Evolutionary conservation across 495 filamentous ascomycete genomes (phyloP), one percentile per base, ranked within the genome.

Genomic region (Hyaloscypha variabilis): DNA sequence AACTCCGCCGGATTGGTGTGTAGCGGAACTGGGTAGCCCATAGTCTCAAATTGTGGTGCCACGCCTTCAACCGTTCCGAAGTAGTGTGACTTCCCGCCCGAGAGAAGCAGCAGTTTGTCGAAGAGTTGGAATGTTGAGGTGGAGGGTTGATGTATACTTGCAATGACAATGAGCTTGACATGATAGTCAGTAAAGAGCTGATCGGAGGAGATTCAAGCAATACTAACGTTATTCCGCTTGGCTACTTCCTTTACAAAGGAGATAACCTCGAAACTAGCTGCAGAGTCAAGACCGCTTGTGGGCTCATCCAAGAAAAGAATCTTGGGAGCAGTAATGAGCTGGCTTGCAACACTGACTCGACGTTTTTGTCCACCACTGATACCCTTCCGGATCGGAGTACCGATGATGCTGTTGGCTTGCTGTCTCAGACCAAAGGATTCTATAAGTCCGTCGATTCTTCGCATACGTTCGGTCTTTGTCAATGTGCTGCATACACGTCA

Each of bases 251-350:
- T 85, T 29, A 89, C 77, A 68, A 85, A 89, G 0, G 80, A 84
- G 8, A 91, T 87, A 21, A 92, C 88, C 65, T 92, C 89, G 62
- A 75, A 89, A 60, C 84, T 87, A 0, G 88, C 86, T 2, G 83
- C 81, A 6, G 88, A 91, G 73, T 95, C 91, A 34, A 95, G 74
- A 17, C 91, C 91, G 61, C 87, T 90, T 0, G 91, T 95, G 8
- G 91, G 91, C 72, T 94, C 91, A 72, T 95, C 91, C 57, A 95
- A 69, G 67, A 95, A 93, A 63, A 95, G 66, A 17, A 96, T 88
- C 75, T 88, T 89, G 0, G 91, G 91, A 59, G 79, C 83, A 11
- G 91, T 93, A 69, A 96, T 90, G 42, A 96, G 77, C 74, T 91
- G 91, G 64, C 87, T 87, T 1, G 91, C 91, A 8, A 94, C 87